Base-by-base conservation (phyloP, 1,139 yeast species). In the Blastobotrys serpentis region DNA sequence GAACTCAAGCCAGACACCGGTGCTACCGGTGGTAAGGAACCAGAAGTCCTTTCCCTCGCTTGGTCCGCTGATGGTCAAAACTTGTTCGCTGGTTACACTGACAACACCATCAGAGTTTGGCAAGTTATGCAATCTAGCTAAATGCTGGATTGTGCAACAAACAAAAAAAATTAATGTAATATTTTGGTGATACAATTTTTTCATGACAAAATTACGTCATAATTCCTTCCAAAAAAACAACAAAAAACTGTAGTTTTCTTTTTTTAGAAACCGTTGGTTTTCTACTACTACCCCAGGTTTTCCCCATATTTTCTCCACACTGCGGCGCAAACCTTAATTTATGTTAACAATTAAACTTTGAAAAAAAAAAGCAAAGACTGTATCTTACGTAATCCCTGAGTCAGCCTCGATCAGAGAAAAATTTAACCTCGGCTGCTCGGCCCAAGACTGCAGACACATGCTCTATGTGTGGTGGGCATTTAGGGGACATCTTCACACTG, bases 41-140 rank as follows among this genome's bases (percentile, higher is more conserved):
- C 98, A 73, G 96, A 89, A 77, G 95, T 96, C 74, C 80, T 92
- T 74, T 90, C 98, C 64, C 85, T 92, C 74, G 89, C 97, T 74
- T 92, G 99, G 99, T 90, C 98, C 69, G 95, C 96, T 76, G 98
- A 92, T 70, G 98, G 98, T 76, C 98, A 90, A 83, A 89, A 87
- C 86, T 84, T 92, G 78, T 92, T 89, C 74, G 96, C 98, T 68
- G 99, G 99, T 83, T 92, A 92, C 96, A 90, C 98, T 71, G 99
- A 92, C 79, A 88, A 88, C 82, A 82, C 86, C 72, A 90, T 92
- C 83, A 92, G 98, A 82, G 98, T 90, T 78, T 92, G 98, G 98
- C 98, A 92, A 84, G 96, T 92, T 69, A 90, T 90, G 97, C 89
- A 96, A 79, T 82, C 95, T 70, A 73, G 74, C 72, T 77, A 76